These are phyloP conservation scores for Kluyveromyces siamensis DNA, from an alignment of 805 yeast genomes.

Conservation along the genomic window DNA sequence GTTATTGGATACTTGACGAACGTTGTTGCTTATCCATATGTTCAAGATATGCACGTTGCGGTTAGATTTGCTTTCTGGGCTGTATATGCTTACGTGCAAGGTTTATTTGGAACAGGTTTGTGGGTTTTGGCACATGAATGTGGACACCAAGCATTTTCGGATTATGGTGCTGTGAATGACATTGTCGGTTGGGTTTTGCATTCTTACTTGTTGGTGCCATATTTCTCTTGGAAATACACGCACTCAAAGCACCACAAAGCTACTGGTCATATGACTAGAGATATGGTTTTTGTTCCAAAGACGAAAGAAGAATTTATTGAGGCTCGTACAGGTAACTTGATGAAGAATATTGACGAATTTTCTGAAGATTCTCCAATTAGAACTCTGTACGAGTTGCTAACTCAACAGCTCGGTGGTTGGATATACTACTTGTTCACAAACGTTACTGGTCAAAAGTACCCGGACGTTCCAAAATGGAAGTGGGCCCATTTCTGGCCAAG, in stretches of 20 bases:
- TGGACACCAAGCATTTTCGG: constrained; percentile 82
- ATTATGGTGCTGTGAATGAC: constrained; percentile 65
- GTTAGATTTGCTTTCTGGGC: constrained; percentile 3
- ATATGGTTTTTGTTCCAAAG: constrained; percentile 77
- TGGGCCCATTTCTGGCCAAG: constrained; percentile 64
- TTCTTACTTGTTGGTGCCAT: constrained; percentile 72
- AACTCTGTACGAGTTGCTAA: constrained; percentile 45
- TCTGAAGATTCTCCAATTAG: constrained; percentile 68
- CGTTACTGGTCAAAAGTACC: constrained; percentile 67
- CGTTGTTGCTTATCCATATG: constrained; percentile 8
- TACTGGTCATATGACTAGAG: constrained; percentile 74
- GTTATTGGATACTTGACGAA: constrained; percentile 41
- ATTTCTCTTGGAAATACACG: constrained; percentile 77
- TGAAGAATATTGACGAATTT: constrained; percentile 40
- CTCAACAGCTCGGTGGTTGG: constrained; percentile 79
- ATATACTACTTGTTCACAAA: constrained; percentile 53
- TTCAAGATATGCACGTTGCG: background rate
- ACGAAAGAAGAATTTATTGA: constrained; percentile 48
- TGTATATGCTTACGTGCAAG: constrained; percentile 44
- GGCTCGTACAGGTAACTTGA: constrained; percentile 25
- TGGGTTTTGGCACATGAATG: constrained; percentile 91
- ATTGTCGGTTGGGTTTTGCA: constrained; percentile 77
- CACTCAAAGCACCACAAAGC: constrained; percentile 89
- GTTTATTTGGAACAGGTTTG: constrained; percentile 64
- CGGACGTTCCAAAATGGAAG: constrained; percentile 37